Evolutionary conservation across 1,284 basidiomycete genomes (phyloP).

Genomic region (Schizophyllum commune): DNA sequence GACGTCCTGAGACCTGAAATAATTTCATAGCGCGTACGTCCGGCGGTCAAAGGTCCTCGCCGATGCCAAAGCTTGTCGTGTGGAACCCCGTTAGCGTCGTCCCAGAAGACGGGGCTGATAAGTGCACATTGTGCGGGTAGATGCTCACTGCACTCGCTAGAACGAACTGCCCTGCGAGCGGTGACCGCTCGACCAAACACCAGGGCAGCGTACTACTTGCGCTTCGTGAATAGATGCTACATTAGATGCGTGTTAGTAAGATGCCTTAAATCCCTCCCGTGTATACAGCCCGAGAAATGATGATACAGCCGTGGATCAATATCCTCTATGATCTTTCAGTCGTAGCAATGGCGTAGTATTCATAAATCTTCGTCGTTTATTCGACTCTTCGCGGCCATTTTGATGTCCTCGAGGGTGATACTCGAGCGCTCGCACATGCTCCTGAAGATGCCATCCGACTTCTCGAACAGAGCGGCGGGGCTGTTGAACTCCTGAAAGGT

Average conservation of each 20-base stretch:
- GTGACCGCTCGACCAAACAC: neutral
- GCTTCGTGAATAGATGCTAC: neutral
- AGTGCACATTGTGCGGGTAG: too few relatives aligned
- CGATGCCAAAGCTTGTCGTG: too few relatives aligned
- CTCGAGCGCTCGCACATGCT: constrained; percentile 59
- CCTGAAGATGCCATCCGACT: constrained; percentile 49
- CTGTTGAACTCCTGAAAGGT: constrained; percentile 57
- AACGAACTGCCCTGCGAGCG: too few relatives aligned
- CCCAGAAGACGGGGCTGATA: too few relatives aligned
- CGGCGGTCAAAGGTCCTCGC: too few relatives aligned
- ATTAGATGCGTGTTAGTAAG: neutral
- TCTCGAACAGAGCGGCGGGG: constrained; percentile 51
- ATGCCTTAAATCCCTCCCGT: too few relatives aligned
- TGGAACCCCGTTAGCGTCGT: too few relatives aligned
- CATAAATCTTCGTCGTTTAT: neutral
- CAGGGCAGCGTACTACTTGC: neutral
- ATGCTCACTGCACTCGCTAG: too few relatives aligned
- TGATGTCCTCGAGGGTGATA: constrained; percentile 44
- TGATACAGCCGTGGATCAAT: neutral
- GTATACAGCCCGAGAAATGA: neutral
- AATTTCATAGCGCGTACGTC: too few relatives aligned
- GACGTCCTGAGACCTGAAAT: too few relatives aligned
- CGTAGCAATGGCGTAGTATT: too few relatives aligned
- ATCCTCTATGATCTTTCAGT: neutral
- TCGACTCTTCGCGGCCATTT: constrained; percentile 11